Percentiles rank a stretch among this genome's conserved stretches.
Evolutionary conservation across 306 rosid genomes (phyloP).

Genomic region (Corylus heterophylla): DNA sequence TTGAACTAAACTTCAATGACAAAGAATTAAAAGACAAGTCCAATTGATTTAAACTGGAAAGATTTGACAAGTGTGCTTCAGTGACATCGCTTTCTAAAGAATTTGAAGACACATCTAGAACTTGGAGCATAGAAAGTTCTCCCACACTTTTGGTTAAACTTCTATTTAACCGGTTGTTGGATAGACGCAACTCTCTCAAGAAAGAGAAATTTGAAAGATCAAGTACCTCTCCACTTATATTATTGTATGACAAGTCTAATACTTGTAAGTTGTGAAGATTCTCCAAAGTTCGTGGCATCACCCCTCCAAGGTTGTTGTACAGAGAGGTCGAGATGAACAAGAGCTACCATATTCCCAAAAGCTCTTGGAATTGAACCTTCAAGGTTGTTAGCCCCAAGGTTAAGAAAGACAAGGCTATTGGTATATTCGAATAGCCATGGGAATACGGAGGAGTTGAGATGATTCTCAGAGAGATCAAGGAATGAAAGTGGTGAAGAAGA

Average conservation of each 20-base stretch:
- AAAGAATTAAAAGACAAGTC: neutral
- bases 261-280: no score
- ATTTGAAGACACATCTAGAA: neutral
- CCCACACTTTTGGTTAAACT: neutral
- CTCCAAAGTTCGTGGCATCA: slow-evolving; percentile 4
- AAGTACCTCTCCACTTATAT: neutral
- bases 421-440: slow-evolving; percentile 2
- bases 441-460: neutral
- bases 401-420: neutral
- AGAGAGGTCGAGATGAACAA: no score
- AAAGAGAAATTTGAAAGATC: neutral
- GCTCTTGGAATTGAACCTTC: no score
- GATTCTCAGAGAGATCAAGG: neutral
- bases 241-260: neutral
- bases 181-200: neutral
- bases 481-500: neutral
- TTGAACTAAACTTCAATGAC: neutral
- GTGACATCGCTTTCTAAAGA: neutral
- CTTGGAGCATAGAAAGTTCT: neutral
- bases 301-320: neutral
- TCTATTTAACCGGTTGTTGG: neutral
- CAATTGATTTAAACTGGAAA: accelerated
- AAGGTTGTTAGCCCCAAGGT: accelerated
- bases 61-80: neutral
- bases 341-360: no score